These are phyloP conservation scores for Trichoderma reesei DNA, from an alignment of 495 filamentous ascomycete species.

Conservation along the genomic window DNA sequence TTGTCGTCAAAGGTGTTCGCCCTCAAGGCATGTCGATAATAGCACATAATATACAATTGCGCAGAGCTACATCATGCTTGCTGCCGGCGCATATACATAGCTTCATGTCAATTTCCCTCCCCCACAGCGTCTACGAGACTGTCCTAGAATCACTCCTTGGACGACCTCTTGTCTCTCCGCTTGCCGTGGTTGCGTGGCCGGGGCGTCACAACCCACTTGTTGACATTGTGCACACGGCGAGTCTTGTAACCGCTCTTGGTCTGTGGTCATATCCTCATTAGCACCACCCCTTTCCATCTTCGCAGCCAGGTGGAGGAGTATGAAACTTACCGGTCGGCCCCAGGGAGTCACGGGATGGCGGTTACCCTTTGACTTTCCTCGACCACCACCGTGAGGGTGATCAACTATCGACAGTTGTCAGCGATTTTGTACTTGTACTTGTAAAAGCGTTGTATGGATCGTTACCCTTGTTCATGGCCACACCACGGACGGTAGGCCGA, in stretches of 20 bases:
- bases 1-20: background rate
- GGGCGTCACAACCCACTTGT: constrained; percentile 69
- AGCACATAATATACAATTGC: constrained; percentile 8
- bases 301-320: constrained; percentile 5
- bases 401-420: constrained; percentile 46
- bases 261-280: constrained; percentile 38
- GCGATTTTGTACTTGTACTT: background rate
- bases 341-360: constrained; percentile 87
- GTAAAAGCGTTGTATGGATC: constrained; percentile 7
- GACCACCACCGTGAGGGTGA: constrained; percentile 96
- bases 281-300: background rate
- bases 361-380: constrained; percentile 98
- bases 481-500: constrained; percentile 84
- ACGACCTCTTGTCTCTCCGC: constrained; percentile 41
- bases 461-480: constrained; percentile 92
- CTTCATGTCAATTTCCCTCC: background rate
- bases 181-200: constrained; percentile 72
- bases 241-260: constrained; percentile 98
- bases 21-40: background rate
- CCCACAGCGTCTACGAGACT: background rate
- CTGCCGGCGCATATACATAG: constrained; percentile 5
- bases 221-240: constrained; percentile 59
- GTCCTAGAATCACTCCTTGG: constrained; percentile 14
- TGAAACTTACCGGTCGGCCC: constrained; percentile 75
- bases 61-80: background rate